Evolutionary conservation across 768 basidiomycete species (phyloP).

Genomic region (Pisolithus tinctorius): DNA sequence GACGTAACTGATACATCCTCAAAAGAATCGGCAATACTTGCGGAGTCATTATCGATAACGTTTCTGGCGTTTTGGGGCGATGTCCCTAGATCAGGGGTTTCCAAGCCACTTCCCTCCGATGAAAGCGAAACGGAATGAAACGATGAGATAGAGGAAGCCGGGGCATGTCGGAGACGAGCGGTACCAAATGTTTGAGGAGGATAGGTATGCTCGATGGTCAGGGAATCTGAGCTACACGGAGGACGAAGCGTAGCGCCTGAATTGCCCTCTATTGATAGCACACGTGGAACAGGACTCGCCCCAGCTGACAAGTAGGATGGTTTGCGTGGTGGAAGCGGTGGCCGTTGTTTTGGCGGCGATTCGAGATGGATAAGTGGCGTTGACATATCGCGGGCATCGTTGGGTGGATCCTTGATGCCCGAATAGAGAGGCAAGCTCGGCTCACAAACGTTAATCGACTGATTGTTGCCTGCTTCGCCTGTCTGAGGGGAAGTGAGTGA

Average conservation of each 20-base stretch:
- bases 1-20: conserved; percentile 58
- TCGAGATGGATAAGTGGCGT: conserved; percentile 53
- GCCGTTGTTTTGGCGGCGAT: conserved; percentile 41
- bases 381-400: conserved; percentile 7
- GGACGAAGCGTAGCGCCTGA: conserved; percentile 15
- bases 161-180: conserved; percentile 40
- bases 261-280: conserved; percentile 12
- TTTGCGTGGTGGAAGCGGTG: conserved; percentile 64
- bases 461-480: conserved; percentile 2
- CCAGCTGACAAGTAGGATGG: conserved; percentile 46
- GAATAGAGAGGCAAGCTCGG: conserved; percentile 2
- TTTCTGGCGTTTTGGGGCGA: conserved; percentile 17
- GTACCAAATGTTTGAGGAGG: conserved; percentile 35
- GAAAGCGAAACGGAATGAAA: conserved; percentile 82
- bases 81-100: conserved; percentile 6
- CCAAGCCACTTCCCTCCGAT: conserved; percentile 41
- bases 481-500: conserved; percentile 9
- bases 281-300: conserved; percentile 27
- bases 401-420: conserved; percentile 13
- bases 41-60: conserved; percentile 39
- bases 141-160: conserved; percentile 70
- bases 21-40: conserved; percentile 65
- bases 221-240: conserved; percentile 38
- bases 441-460: conserved; percentile 13
- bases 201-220: conserved; percentile 55